Percentiles rank a stretch among this genome's conserved stretches.
Evolutionary conservation across 192 early-diverging fungal genomes (phyloP).

Genomic region (Umbelopsis sp.): DNA sequence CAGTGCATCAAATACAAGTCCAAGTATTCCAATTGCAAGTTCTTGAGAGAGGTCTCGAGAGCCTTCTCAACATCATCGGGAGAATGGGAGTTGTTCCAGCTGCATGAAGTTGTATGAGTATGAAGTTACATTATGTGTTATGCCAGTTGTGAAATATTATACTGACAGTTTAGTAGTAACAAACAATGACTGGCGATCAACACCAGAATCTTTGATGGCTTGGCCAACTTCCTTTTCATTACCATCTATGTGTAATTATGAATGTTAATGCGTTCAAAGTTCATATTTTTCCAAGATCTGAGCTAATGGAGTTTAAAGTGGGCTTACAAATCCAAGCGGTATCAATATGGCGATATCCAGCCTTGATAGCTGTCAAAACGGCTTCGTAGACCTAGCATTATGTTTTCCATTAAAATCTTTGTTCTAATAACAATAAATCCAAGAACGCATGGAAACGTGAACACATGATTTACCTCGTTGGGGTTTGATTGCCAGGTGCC

Average conservation of each 20-base stretch:
- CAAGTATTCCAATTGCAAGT: constrained; percentile 75
- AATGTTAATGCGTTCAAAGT: background rate
- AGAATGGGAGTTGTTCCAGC: constrained; percentile 54
- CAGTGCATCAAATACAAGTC: constrained; percentile 72
- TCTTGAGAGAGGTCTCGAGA: constrained; percentile 63
- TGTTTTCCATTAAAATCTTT: background rate
- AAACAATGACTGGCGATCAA: constrained; percentile 75
- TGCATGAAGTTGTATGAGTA: background rate
- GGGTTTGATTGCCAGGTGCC: constrained; percentile 61
- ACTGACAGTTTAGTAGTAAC: constrained; percentile 66
- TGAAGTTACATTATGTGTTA: background rate
- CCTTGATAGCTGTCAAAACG: constrained; percentile 62
- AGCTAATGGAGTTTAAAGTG: background rate
- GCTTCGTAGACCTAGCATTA: constrained; percentile 45
- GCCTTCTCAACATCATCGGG: constrained; percentile 64
- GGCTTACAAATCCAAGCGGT: constrained; percentile 36
- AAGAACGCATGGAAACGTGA: too few species aligned
- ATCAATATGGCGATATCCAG: constrained; percentile 51
- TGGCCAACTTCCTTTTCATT: constrained; percentile 83
- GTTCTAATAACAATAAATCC: background rate
- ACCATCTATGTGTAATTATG: constrained; percentile 50
- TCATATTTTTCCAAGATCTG: background rate
- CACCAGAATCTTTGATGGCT: constrained; percentile 58
- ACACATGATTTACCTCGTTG: constrained; percentile 36
- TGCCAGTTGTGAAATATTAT: background rate